Conservation (phyloP, 768 basidiomycete species). For the Chalciporus pseudorubinellus region DNA sequence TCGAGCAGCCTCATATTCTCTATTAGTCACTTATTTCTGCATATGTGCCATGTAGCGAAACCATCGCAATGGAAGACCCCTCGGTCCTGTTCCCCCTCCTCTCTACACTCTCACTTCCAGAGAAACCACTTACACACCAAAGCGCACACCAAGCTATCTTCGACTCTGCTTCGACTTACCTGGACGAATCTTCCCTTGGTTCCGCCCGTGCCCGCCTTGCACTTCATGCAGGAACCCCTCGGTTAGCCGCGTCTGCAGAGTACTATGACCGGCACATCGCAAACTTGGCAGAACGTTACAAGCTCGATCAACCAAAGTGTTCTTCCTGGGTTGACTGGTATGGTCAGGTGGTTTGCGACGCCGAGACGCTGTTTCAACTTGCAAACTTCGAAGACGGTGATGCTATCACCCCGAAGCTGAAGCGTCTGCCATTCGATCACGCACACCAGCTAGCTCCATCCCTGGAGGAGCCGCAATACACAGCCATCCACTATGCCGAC, state of each 20-base stretch:
- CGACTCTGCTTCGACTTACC: conserved; percentile 42
- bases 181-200: conserved; percentile 47
- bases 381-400: conserved; percentile 47
- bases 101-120: conserved; percentile 52
- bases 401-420: conserved; percentile 22
- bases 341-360: conserved; percentile 68
- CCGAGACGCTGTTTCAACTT: conserved; percentile 53
- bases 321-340: conserved; percentile 87
- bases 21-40: background rate
- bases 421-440: conserved; percentile 76
- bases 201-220: conserved; percentile 71
- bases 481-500: conserved; percentile 78
- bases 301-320: conserved; percentile 36
- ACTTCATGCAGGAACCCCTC: conserved; percentile 75
- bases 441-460: conserved; percentile 51
- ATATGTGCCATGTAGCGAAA: conserved; percentile 58
- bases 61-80: conserved; percentile 70
- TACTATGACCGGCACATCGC: conserved; percentile 51
- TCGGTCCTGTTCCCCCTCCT: conserved; percentile 76
- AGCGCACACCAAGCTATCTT: conserved; percentile 42
- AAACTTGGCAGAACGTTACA: conserved; percentile 22
- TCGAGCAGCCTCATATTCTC: background rate
- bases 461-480: conserved; percentile 49
- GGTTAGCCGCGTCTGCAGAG: conserved; percentile 80
- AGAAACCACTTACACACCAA: conserved; percentile 39